A percentile compares a stretch with the other conserved stretches of the same genome.
phyloP scores from a whole-genome alignment of 225 moss, liverwort and hornwort species.

The Thuidium tamariscinum region DNA sequence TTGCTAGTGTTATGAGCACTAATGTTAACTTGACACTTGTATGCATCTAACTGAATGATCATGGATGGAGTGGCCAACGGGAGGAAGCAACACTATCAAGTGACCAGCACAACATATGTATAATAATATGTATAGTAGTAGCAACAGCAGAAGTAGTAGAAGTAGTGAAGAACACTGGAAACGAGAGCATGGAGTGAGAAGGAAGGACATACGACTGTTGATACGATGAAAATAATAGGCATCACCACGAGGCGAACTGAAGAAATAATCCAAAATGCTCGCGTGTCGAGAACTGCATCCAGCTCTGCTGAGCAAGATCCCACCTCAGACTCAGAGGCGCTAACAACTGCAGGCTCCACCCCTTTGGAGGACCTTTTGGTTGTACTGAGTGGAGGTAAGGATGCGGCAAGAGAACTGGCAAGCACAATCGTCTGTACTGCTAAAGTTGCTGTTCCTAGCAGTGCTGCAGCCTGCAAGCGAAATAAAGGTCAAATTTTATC shows the following conservation, averaged over 20 bases:
- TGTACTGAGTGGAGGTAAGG: slow-evolving; percentile 15
- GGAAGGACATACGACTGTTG: slow-evolving; percentile 40
- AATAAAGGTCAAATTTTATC: neutral
- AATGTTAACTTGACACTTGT: neutral
- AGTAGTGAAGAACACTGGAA: neutral
- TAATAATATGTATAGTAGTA: neutral
- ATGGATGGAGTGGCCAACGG: neutral
- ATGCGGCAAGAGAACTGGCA: slow-evolving; percentile 74
- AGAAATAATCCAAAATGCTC: slow-evolving; percentile 86
- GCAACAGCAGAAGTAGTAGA: neutral
- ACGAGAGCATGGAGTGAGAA: neutral
- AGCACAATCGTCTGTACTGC: slow-evolving; percentile 89
- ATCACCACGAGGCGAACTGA: slow-evolving; percentile 56
- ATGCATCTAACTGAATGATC: neutral
- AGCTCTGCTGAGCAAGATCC: neutral
- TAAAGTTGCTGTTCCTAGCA: slow-evolving; percentile 77
- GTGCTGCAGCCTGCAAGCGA: slow-evolving; percentile 55
- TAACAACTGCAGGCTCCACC: neutral
- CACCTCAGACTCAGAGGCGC: slow-evolving; percentile 4
- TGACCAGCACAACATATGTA: neutral
- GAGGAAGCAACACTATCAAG: neutral
- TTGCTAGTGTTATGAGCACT: neutral
- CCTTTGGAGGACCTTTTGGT: neutral
- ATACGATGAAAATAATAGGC: slow-evolving; percentile 46
- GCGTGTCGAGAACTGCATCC: slow-evolving; percentile 49